Percentiles rank a stretch among this genome's conserved stretches.
These are phyloP conservation scores for Acanthamoeba royreba DNA, from an alignment of 208 protist genomes.

Conservation along the genomic window DNA sequence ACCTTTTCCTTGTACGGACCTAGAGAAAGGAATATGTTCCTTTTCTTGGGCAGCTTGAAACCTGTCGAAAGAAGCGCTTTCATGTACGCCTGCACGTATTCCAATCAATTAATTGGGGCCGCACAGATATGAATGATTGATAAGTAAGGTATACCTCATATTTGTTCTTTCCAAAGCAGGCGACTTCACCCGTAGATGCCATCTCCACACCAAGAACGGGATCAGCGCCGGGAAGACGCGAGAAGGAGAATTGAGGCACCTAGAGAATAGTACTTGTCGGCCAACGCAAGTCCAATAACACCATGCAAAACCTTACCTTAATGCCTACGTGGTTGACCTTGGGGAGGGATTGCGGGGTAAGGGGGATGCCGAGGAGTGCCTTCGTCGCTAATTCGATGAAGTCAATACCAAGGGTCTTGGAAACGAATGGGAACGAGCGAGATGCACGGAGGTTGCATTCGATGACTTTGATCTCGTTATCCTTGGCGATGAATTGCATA, in stretches of 20 bases:
- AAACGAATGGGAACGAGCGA: conserved; percentile 96
- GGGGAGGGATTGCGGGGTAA: conserved; percentile 49
- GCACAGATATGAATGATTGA: not conserved
- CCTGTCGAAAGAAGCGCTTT: conserved; percentile 84
- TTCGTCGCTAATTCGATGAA: conserved; percentile 90
- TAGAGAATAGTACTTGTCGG: conserved; percentile 73
- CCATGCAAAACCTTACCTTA: not conserved
- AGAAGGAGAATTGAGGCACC: conserved; percentile 98
- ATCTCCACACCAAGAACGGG: conserved; percentile 98
- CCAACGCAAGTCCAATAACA: not conserved
- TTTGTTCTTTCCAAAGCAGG: conserved; percentile 76
- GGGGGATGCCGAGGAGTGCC: conserved; percentile 40
- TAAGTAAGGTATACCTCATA: conserved; percentile 72
- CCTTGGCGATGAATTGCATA: conserved; percentile 97
- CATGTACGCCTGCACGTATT: conserved; percentile 71
- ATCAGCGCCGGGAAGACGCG: conserved; percentile 94
- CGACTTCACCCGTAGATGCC: conserved; percentile 85
- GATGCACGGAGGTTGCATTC: conserved; percentile 97
- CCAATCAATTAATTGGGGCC: not conserved
- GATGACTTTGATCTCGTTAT: conserved; percentile 93
- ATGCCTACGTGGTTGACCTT: conserved; percentile 60
- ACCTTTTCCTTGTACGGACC: conserved; percentile 79
- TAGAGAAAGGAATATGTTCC: conserved; percentile 81
- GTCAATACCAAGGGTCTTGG: conserved; percentile 94
- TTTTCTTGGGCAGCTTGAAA: conserved; percentile 76